Conservation (phyloP, 257 asterid species). For the Solanum clarkiae region DNA sequence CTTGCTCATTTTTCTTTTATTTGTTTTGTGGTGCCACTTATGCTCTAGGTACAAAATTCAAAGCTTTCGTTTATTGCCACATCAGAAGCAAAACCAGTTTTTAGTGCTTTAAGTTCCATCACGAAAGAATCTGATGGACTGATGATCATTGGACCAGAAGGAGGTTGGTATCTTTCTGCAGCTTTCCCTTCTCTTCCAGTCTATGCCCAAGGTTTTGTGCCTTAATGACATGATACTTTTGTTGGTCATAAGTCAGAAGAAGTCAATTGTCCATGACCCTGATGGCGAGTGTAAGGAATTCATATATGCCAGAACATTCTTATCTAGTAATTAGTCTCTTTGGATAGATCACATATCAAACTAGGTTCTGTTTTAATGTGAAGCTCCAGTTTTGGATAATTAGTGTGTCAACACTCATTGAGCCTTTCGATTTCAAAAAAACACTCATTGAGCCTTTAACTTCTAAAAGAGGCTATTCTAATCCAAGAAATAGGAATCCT, state of each 20-base stretch:
- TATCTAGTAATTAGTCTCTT: background rate
- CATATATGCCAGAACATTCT: background rate
- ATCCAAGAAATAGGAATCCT: background rate
- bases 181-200: background rate
- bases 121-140: slow-evolving; percentile 44
- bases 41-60: slow-evolving; percentile 49
- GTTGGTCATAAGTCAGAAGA: background rate
- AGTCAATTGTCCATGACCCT: background rate
- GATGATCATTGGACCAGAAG: slow-evolving; percentile 93
- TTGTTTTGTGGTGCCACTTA: background rate
- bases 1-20: background rate
- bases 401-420: background rate
- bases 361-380: background rate
- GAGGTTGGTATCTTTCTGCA: slow-evolving; percentile 48
- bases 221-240: background rate
- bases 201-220: background rate
- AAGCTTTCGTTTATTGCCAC: slow-evolving; percentile 67
- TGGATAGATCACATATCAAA: background rate
- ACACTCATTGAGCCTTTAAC: background rate
- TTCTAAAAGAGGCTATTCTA: background rate
- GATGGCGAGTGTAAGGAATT: background rate
- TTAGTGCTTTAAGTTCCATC: slow-evolving; percentile 31
- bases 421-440: background rate
- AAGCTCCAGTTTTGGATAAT: background rate
- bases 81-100: slow-evolving; percentile 74